A percentile compares a stretch with the other conserved stretches of the same genome.
These are phyloP conservation scores for Zygoascus tannicola DNA, from an alignment of 805 yeast genomes.

Conservation along the genomic window DNA sequence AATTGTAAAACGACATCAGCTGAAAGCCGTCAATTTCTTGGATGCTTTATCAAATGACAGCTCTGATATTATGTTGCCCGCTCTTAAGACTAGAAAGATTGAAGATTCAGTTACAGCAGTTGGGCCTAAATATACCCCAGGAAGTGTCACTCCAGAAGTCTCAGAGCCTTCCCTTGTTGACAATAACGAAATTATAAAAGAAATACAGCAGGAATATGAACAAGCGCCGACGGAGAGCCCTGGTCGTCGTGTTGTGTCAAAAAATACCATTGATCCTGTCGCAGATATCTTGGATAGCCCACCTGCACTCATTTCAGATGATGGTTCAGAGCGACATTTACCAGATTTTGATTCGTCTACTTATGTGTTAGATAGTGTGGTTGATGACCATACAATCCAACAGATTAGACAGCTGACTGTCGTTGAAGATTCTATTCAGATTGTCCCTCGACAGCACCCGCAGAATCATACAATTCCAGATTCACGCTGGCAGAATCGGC, in stretches of 20 bases:
- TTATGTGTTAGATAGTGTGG: background rate
- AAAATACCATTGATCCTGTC: too few species aligned
- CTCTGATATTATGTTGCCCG: background rate
- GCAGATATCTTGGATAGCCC: background rate
- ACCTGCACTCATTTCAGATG: background rate
- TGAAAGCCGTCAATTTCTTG: constrained; percentile 2
- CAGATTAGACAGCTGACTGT: background rate
- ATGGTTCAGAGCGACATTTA: background rate
- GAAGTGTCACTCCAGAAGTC: too few species aligned
- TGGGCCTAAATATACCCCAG: too few species aligned
- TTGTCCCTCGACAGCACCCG: background rate
- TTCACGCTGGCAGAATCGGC: constrained; percentile 8
- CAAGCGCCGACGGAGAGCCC: too few species aligned
- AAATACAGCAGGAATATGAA: too few species aligned
- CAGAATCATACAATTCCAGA: background rate
- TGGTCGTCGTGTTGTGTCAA: too few species aligned
- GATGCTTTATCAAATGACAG: background rate
- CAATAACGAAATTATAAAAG: too few species aligned
- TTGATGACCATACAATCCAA: background rate
- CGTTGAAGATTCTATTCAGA: constrained; percentile 12
- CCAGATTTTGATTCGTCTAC: background rate
- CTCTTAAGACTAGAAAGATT: background rate
- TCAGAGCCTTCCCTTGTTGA: too few species aligned
- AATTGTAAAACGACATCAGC: background rate
- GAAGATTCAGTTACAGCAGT: too few species aligned